phyloP scores from a whole-genome alignment of 129 eudicot genomes.

The Oenanthe sinensis region DNA sequence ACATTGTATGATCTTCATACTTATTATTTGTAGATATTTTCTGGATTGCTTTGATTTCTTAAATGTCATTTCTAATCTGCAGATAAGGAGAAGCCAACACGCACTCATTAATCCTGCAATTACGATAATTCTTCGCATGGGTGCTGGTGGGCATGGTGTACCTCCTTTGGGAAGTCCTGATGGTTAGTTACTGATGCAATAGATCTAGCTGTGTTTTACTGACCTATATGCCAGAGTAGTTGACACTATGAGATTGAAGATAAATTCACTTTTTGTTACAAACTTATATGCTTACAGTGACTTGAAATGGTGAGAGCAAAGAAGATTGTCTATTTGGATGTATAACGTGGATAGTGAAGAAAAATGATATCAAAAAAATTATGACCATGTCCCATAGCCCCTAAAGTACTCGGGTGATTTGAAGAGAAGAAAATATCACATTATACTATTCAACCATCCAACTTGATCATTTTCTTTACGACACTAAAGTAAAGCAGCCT shows the following conservation, averaged over 20 bases:
- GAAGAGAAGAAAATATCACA: background rate
- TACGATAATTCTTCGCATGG: slow-evolving; percentile 84
- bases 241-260: background rate
- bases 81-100: slow-evolving; percentile 93
- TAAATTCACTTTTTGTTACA: too few relatives aligned
- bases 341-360: background rate
- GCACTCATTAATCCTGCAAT: slow-evolving; percentile 94
- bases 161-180: slow-evolving; percentile 98
- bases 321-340: too few relatives aligned
- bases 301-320: background rate
- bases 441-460: background rate
- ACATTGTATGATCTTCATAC: background rate
- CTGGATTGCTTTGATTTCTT: background rate
- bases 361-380: too few relatives aligned
- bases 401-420: background rate
- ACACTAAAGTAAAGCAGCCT: background rate
- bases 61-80: slow-evolving; percentile 17
- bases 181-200: slow-evolving; percentile 45
- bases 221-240: background rate
- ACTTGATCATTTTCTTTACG: background rate
- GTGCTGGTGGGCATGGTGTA: slow-evolving; percentile 97
- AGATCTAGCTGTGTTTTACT: background rate
- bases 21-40: background rate
- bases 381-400: background rate
- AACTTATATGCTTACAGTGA: background rate